These are phyloP conservation scores for Paraphaeosphaeria sporulosa DNA, from an alignment of 2,329 filamentous ascomycete species.

Conservation along the genomic window DNA sequence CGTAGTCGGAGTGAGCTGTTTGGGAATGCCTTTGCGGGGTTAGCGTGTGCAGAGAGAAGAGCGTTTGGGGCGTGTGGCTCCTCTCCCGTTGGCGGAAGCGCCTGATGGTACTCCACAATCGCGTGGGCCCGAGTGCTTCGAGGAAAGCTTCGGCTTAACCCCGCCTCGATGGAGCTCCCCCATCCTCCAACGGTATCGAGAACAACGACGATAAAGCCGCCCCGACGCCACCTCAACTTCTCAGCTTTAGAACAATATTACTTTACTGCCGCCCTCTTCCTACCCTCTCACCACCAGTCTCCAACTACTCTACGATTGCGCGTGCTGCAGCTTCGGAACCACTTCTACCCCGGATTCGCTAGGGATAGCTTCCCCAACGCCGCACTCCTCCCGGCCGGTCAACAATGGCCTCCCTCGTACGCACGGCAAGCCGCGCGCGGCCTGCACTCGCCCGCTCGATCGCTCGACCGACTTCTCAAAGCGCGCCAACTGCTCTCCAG, in stretches of 20 bases:
- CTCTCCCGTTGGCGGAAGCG: not conserved
- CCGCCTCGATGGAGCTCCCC: slow-evolving; percentile 13
- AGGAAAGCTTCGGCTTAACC: slow-evolving; percentile 31
- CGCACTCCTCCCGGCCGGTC: slow-evolving; percentile 2
- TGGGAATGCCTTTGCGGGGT: not conserved
- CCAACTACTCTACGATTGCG: not conserved
- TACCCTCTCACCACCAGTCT: not conserved
- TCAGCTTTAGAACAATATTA: too few species aligned
- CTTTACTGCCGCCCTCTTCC: not conserved
- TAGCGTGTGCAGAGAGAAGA: not conserved
- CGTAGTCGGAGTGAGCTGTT: not conserved
- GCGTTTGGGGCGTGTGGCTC: slow-evolving; percentile 8
- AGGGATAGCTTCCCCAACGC: not conserved
- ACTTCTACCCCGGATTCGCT: not conserved
- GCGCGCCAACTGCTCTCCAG: slow-evolving; percentile 29
- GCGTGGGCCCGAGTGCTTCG: slow-evolving; percentile 24
- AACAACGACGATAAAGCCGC: slow-evolving; percentile 20
- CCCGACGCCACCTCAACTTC: not conserved
- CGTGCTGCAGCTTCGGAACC: not conserved
- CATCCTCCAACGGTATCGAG: slow-evolving; percentile 21
- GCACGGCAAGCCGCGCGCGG: slow-evolving; percentile 33
- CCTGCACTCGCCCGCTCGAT: slow-evolving; percentile 27
- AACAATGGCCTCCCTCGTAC: slow-evolving; percentile 44
- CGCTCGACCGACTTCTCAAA: slow-evolving; percentile 23
- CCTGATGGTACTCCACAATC: not conserved